Evolutionary conservation across 352 stramenopile genomes (phyloP).

Genomic region (Thraustotheca clavata): DNA sequence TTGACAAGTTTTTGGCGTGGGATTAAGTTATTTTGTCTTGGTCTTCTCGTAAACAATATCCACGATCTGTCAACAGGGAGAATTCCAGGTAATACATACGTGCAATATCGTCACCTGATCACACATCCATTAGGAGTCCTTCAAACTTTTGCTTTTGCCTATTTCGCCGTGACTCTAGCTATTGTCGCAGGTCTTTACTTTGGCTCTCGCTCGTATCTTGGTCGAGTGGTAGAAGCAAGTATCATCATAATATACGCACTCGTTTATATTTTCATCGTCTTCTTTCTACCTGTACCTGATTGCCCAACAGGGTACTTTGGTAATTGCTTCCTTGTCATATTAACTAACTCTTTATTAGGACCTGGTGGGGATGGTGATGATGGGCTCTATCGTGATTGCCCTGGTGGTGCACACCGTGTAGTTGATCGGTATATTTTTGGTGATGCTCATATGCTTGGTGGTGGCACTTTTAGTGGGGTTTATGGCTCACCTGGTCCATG

Average conservation of each 20-base stretch:
- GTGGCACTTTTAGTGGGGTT: slow-evolving; percentile 40
- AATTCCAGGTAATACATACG: too few relatives aligned
- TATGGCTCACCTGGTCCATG: slow-evolving; percentile 48
- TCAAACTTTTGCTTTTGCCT: slow-evolving; percentile 18
- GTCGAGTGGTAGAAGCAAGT: not conserved
- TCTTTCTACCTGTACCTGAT: slow-evolving; percentile 43
- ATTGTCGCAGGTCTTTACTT: slow-evolving; percentile 5
- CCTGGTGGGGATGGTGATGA: slow-evolving; percentile 45
- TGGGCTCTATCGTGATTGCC: slow-evolving; percentile 51
- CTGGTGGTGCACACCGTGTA: slow-evolving; percentile 64
- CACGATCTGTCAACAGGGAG: slow-evolving; percentile 44
- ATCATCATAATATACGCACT: not conserved
- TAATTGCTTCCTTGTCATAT: not conserved
- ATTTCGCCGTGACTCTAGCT: not conserved
- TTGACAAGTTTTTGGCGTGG: slow-evolving; percentile 24
- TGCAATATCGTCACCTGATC: too few relatives aligned
- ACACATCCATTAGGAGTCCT: too few relatives aligned
- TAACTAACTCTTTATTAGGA: not conserved
- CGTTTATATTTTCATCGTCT: slow-evolving; percentile 45
- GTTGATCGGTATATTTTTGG: slow-evolving; percentile 59
- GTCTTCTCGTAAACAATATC: slow-evolving; percentile 65
- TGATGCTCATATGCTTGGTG: slow-evolving; percentile 47
- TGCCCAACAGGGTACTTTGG: slow-evolving; percentile 71
- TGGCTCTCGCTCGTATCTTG: not conserved
- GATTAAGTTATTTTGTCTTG: slow-evolving; percentile 47